phyloP scores from a whole-genome alignment of 2,329 filamentous ascomycete species.

The Curvularia sp. region DNA sequence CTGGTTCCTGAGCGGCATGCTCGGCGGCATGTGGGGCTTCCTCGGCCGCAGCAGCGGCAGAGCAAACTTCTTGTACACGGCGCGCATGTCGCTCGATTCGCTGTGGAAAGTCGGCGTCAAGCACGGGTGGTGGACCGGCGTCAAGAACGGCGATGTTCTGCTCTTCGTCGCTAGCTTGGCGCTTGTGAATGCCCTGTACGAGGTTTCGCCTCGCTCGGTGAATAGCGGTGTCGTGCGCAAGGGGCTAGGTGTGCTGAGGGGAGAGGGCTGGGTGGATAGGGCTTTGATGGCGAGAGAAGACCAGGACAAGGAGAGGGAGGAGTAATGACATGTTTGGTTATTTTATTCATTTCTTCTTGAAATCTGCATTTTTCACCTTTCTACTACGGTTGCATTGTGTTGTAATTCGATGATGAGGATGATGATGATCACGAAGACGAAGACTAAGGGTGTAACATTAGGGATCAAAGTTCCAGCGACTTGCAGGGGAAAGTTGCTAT shows the following conservation, averaged over 20 bases:
- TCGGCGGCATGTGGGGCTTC: conserved; percentile 86
- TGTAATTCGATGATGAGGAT: not conserved
- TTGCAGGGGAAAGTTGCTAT: not conserved
- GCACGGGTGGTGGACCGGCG: conserved; percentile 83
- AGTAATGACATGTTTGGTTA: conserved; percentile 11
- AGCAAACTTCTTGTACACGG: conserved; percentile 79
- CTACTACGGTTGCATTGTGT: not conserved
- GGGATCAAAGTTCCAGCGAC: not conserved
- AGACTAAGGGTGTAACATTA: not conserved
- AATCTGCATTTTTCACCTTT: not conserved
- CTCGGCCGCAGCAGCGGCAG: conserved; percentile 66
- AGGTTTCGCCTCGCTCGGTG: conserved; percentile 72
- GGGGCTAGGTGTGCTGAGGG: conserved; percentile 74
- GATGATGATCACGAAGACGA: not conserved
- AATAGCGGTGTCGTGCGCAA: conserved; percentile 73
- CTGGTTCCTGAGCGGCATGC: conserved; percentile 86
- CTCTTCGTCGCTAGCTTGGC: conserved; percentile 82
- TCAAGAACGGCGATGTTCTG: conserved; percentile 82
- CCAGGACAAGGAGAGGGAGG: conserved; percentile 18
- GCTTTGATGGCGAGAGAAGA: conserved; percentile 29
- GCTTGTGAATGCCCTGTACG: conserved; percentile 78
- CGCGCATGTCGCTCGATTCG: conserved; percentile 79
- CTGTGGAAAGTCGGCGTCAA: conserved; percentile 95
- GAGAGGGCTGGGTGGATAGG: conserved; percentile 77
- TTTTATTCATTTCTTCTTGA: not conserved